These are phyloP conservation scores for Aureobasidium sp. DNA, from an alignment of 2,329 filamentous ascomycete genomes.

Conservation along the genomic window DNA sequence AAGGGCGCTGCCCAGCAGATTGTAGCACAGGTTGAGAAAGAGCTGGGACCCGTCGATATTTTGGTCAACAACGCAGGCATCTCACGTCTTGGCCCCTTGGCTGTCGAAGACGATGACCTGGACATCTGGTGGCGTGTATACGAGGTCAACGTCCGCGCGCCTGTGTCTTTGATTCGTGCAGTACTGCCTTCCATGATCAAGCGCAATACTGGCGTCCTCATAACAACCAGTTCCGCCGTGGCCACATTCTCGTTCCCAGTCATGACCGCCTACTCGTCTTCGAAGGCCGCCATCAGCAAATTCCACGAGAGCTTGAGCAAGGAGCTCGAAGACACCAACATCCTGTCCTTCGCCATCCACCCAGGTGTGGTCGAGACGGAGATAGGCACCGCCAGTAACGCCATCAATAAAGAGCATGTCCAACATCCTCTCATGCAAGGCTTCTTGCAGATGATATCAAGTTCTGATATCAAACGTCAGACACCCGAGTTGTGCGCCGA, in stretches of 20 bases:
- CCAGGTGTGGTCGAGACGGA: slow-evolving; percentile 20
- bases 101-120: slow-evolving; percentile 17
- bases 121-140: slow-evolving; percentile 24
- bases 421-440: slow-evolving; percentile 17
- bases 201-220: slow-evolving; percentile 19
- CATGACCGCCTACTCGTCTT: slow-evolving; percentile 23
- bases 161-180: slow-evolving; percentile 21
- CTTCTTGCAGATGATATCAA: slow-evolving; percentile 7
- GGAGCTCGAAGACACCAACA: not conserved
- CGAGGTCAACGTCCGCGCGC: slow-evolving; percentile 23
- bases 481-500: slow-evolving; percentile 18
- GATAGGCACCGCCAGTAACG: slow-evolving; percentile 17
- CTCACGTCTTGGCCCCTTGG: slow-evolving; percentile 16
- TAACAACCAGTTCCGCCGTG: slow-evolving; percentile 18
- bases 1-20: slow-evolving; percentile 17
- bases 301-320: slow-evolving; percentile 19
- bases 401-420: slow-evolving; percentile 18
- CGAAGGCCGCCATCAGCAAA: slow-evolving; percentile 23
- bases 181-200: slow-evolving; percentile 22
- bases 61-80: slow-evolving; percentile 11
- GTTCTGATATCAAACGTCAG: slow-evolving; percentile 12
- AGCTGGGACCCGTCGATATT: slow-evolving; percentile 10
- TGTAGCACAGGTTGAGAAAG: slow-evolving; percentile 17
- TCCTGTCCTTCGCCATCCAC: slow-evolving; percentile 20
- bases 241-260: slow-evolving; percentile 16